Evolutionary conservation across 805 yeast genomes (phyloP).

Genomic region (Pichia eremophila): DNA sequence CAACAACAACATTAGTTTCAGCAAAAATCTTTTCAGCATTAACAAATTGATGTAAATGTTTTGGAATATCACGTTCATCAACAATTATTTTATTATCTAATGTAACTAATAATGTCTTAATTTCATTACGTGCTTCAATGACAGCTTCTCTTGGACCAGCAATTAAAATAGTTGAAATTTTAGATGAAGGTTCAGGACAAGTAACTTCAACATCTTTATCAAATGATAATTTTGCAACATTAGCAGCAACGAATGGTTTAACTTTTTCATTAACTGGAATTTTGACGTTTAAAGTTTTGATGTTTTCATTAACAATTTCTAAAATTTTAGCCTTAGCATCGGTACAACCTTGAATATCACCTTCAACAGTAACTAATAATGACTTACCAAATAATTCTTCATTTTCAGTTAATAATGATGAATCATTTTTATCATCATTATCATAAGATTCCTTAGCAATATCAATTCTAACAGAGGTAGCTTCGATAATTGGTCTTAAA

Average conservation of each 20-base stretch:
- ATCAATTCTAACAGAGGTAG: constrained; percentile 60
- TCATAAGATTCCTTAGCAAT: constrained; percentile 34
- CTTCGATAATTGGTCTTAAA: constrained; percentile 67
- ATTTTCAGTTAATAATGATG: constrained; percentile 22
- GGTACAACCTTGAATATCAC: constrained; percentile 76
- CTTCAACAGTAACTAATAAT: constrained; percentile 60
- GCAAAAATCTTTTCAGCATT: constrained; percentile 44
- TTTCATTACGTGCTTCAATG: constrained; percentile 40
- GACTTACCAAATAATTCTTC: constrained; percentile 53
- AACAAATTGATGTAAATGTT: constrained; percentile 59
- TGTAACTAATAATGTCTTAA: constrained; percentile 36
- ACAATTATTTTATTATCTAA: constrained; percentile 38
- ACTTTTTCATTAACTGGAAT: constrained; percentile 35
- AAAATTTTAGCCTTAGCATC: constrained; percentile 62
- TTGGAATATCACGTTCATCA: constrained; percentile 58
- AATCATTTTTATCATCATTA: constrained; percentile 9
- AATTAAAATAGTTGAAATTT: constrained; percentile 38
- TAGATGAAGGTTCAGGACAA: constrained; percentile 25
- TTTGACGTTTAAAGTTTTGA: constrained; percentile 45
- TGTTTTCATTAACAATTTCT: constrained; percentile 67
- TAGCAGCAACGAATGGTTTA: constrained; percentile 36
- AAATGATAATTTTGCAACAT: constrained; percentile 18
- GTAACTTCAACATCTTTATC: constrained; percentile 23
- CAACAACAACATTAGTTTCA: constrained; percentile 47
- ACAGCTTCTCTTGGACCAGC: constrained; percentile 68